A percentile compares a stretch with the other conserved stretches of the same genome.
phyloP scores from a whole-genome alignment of 2,329 filamentous ascomycete species.

The Cercospora janseana region DNA sequence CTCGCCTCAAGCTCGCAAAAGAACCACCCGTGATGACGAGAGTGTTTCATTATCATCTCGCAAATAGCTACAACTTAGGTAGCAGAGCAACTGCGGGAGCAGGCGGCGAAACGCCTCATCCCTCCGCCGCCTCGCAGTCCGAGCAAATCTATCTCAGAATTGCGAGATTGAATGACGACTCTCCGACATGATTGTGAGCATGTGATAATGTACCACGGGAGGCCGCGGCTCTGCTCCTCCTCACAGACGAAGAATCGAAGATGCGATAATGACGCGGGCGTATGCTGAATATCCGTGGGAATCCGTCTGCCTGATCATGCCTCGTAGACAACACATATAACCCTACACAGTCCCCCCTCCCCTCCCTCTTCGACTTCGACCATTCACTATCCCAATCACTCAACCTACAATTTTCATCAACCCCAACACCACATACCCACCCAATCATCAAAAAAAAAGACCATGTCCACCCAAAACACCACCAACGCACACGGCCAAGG shows the following conservation, averaged over 20 bases:
- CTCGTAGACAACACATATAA: too few relatives aligned
- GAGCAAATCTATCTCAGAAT: neutral
- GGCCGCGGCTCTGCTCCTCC: too few relatives aligned
- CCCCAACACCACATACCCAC: neutral
- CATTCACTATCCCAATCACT: neutral
- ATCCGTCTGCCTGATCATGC: too few relatives aligned
- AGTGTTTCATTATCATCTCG: neutral
- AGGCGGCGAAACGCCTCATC: too few relatives aligned
- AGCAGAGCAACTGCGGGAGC: neutral
- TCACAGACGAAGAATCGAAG: too few relatives aligned
- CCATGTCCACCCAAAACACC: neutral
- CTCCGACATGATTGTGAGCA: too few relatives aligned
- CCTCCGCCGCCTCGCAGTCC: conserved; percentile 1
- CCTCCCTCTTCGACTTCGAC: too few relatives aligned
- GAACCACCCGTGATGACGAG: neutral
- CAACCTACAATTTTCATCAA: neutral
- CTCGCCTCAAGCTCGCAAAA: conserved; percentile 1
- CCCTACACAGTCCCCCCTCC: too few relatives aligned
- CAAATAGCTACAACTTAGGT: neutral
- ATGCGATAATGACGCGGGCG: too few relatives aligned
- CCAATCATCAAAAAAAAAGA: neutral
- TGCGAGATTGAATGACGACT: conserved; percentile 11
- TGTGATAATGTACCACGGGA: too few relatives aligned
- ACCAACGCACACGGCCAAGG: conserved; percentile 41
- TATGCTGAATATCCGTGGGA: too few relatives aligned